phyloP scores from a whole-genome alignment of 2,329 filamentous ascomycete species.

The Beauveria varroae region DNA sequence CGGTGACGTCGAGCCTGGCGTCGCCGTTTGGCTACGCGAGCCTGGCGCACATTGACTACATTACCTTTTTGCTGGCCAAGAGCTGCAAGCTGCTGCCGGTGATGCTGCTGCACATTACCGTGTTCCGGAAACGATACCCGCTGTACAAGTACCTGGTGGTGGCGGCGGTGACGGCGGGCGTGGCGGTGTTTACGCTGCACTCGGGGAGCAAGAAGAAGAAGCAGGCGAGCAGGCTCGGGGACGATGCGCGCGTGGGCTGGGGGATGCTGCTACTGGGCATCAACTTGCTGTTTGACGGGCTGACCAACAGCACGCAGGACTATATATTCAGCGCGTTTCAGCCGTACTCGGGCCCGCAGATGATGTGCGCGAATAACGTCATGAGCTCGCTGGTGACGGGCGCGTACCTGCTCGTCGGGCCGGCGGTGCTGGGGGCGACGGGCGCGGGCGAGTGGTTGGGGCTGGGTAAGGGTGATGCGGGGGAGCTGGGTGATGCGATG shows the following conservation, averaged over 20 bases:
- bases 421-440: conserved; percentile 70
- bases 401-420: conserved; percentile 61
- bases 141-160: conserved; percentile 96
- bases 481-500: conserved; percentile 73
- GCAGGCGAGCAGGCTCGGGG: conserved; percentile 26
- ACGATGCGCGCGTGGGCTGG: conserved; percentile 59
- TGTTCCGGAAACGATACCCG: conserved; percentile 85
- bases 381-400: conserved; percentile 74
- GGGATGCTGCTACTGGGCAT: conserved; percentile 77
- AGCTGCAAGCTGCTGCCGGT: conserved; percentile 98
- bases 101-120: conserved; percentile 89
- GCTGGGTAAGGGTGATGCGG: conserved; percentile 58
- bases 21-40: conserved; percentile 94
- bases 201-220: conserved; percentile 49
- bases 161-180: conserved; percentile 79
- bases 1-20: conserved; percentile 78
- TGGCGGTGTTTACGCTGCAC: conserved; percentile 91
- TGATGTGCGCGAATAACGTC: conserved; percentile 98
- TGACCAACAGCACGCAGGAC: conserved; percentile 96
- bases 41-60: conserved; percentile 91
- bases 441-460: conserved; percentile 57
- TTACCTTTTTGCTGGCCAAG: conserved; percentile 95
- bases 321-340: conserved; percentile 78
- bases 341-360: conserved; percentile 85
- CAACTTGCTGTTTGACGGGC: conserved; percentile 89